Evolutionary conservation across 257 asterid genomes (phyloP).

Genomic region (Echium plantagineum): DNA sequence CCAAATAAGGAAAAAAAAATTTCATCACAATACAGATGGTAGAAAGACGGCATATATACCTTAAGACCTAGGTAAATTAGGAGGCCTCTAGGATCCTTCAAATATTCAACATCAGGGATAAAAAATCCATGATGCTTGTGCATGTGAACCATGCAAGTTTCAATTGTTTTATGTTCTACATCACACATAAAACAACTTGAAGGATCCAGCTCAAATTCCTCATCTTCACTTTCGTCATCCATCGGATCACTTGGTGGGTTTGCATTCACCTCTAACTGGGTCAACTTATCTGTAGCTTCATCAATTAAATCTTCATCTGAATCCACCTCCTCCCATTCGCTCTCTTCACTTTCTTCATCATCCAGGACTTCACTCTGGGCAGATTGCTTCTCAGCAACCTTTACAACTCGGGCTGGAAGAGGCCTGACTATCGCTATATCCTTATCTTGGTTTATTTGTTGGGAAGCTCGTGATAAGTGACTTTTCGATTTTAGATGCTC

Average conservation of each 20-base stretch:
- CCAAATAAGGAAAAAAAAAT: background rate
- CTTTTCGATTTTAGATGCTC: conserved; percentile 75
- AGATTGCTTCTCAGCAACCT: conserved; percentile 23
- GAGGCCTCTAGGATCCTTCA: conserved; percentile 89
- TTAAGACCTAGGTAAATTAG: conserved; percentile 71
- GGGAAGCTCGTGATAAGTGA: conserved; percentile 56
- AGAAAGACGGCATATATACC: conserved; percentile 25
- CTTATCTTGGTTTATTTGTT: conserved; percentile 26
- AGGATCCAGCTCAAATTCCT: conserved; percentile 39
- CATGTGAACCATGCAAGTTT: conserved; percentile 91
- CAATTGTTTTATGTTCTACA: conserved; percentile 45
- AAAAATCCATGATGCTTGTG: conserved; percentile 89
- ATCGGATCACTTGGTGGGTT: conserved; percentile 22
- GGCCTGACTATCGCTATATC: conserved; percentile 57
- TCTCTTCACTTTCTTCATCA: conserved; percentile 64
- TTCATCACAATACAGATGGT: background rate
- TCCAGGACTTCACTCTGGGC: conserved; percentile 23
- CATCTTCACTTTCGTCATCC: conserved; percentile 43
- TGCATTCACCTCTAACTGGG: conserved; percentile 31
- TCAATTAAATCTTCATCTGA: conserved; percentile 45
- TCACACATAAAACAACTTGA: conserved; percentile 89
- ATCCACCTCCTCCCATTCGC: conserved; percentile 89
- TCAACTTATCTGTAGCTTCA: conserved; percentile 38
- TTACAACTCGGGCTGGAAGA: conserved; percentile 28
- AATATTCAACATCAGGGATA: conserved; percentile 86